Base-by-base conservation (phyloP, 129 eudicot genomes). In the Pulicaria dysenterica region DNA sequence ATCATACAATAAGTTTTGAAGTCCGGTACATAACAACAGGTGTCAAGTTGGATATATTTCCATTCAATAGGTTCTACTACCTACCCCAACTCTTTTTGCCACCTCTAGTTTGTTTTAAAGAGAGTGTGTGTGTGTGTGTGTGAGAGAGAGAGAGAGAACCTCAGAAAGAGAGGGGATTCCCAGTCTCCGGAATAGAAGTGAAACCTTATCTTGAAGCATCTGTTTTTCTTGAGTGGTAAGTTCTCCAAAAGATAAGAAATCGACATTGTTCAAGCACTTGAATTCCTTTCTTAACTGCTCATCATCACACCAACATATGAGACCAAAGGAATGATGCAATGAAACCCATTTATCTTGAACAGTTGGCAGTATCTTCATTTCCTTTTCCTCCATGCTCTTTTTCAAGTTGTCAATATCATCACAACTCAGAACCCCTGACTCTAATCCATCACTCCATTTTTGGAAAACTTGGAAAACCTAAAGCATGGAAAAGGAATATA, bases 331-430 rank as follows among this genome's bases (percentile, higher is more conserved):
- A 38, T 82, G 67, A 79, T 88, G 86, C 63, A 91, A 83, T 11
- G 97, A 91, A 62, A 91, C 95, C 97, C 97, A 91, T 80, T 81
- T 82, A 83, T 88, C 88, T 80, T 73, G 83, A 43, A 72, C 70
- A 19, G 97, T 85, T 56, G 97, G 97, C 50, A 91, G 90, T 37
- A 91, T 83, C 12, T 60, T 58, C 60, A 6, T 80, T 57, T 88
- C 87, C 81, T 81, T 77, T 68, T 78, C 77, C 65, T 67, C 70
- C 67, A 91, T 82, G 48, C 71, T 80, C 58, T 71, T 85, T 82
- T 84, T 84, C 87, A 88, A 78, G 83, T 75, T 76, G n/a, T 67
- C 79, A 64, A 86, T 59, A 73, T 88, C 89, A 42, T 88, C 88
- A 38, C 34, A 55, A 75, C 69, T 74, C 82, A 91, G 16, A 49